Percentiles rank a stretch among this genome's conserved stretches.
These are phyloP conservation scores for Thinopyrum obtusiflorum DNA, from an alignment of 202 grass and related monocot genomes.

Conservation along the genomic window DNA sequence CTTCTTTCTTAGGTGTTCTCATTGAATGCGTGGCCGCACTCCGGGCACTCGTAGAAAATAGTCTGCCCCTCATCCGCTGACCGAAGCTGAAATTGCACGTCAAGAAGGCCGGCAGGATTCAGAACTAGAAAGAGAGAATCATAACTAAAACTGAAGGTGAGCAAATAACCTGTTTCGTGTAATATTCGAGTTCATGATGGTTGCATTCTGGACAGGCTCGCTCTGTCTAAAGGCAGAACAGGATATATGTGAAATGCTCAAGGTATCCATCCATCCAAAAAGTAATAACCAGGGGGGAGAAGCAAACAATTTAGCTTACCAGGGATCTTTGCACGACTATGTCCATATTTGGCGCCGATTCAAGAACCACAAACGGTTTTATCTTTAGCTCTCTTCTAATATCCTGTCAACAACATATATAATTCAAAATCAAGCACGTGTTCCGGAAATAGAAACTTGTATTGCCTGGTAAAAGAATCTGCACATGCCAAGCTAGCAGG, in stretches of 20 bases:
- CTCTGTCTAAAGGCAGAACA: constrained; percentile 32
- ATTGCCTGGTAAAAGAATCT: neutral
- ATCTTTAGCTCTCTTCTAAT: constrained; percentile 63
- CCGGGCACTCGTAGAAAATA: constrained; percentile 53
- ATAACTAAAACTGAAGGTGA: neutral
- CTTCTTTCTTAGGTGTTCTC: constrained; percentile 40
- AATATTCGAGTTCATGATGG: constrained; percentile 55
- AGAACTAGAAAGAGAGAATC: neutral
- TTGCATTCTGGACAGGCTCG: constrained; percentile 51
- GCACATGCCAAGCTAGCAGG: neutral
- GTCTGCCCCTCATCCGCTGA: constrained; percentile 85
- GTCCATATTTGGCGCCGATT: constrained; percentile 40
- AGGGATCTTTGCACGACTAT: constrained; percentile 30
- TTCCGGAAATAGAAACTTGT: neutral
- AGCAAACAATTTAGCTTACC: constrained; percentile 33
- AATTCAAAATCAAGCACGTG: neutral
- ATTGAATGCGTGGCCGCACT: constrained; percentile 38
- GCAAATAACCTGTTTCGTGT: constrained; percentile 57
- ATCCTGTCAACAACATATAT: constrained; percentile 42
- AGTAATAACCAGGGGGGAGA: neutral
- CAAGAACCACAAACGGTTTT: constrained; percentile 54
- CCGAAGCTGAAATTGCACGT: constrained; percentile 53
- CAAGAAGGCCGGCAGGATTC: neutral
- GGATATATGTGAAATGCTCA: constrained; percentile 6
- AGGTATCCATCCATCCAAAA: neutral